phyloP scores from a whole-genome alignment of 192 early-diverging fungal species.

The Haplosporangium gracile region DNA sequence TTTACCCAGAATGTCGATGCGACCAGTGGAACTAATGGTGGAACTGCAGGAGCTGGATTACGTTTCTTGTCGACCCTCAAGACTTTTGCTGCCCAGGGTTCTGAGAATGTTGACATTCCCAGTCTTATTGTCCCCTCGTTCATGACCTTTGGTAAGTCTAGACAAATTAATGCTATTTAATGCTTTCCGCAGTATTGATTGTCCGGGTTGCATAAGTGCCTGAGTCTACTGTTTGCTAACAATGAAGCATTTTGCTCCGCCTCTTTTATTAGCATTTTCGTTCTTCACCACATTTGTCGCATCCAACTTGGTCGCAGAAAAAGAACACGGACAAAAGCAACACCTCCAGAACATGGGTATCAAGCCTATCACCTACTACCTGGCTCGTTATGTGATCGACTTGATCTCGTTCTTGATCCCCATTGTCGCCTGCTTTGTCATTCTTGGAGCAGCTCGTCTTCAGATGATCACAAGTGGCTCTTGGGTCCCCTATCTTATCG shows the following conservation, averaged over 20 bases:
- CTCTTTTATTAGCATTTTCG: conserved; percentile 30
- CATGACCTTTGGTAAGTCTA: conserved; percentile 49
- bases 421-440: conserved; percentile 28
- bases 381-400: conserved; percentile 53
- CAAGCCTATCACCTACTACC: conserved; percentile 39
- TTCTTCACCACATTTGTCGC: conserved; percentile 52
- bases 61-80: conserved; percentile 29
- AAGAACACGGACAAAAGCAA: conserved; percentile 51
- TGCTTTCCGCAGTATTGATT: background rate
- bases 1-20: conserved; percentile 43
- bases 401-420: conserved; percentile 33
- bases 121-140: conserved; percentile 53
- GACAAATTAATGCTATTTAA: background rate
- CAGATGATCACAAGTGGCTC: conserved; percentile 49
- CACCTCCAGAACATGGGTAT: conserved; percentile 55
- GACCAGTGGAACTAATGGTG: conserved; percentile 20
- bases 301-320: conserved; percentile 38
- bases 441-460: conserved; percentile 40
- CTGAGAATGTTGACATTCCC: conserved; percentile 52
- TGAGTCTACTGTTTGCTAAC: background rate
- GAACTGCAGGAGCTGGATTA: conserved; percentile 19
- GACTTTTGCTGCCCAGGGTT: conserved; percentile 46
- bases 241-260: background rate
- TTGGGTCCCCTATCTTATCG: conserved; percentile 48
- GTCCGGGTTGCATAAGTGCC: background rate